Base-by-base conservation (phyloP, 495 filamentous ascomycete species). In the Opeltia flavorubescens region DNA sequence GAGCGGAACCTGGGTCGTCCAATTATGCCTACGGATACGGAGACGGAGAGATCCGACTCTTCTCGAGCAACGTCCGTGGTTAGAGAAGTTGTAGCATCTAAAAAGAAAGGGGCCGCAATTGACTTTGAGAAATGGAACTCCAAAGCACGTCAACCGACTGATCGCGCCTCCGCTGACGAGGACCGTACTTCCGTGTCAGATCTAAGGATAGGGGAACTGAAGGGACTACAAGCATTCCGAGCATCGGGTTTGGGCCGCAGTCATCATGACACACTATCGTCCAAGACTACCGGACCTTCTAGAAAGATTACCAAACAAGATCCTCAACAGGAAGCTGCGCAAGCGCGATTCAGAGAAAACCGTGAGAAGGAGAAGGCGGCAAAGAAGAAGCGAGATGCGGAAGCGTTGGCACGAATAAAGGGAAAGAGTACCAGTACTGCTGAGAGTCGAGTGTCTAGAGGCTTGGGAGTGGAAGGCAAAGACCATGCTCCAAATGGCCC, bases 381-480 rank as follows among this genome's bases (percentile, higher is more conserved):
- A 43, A 71, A 83, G 9, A 82, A 77, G 63, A 71, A 66, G 57
- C 62, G 58, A 28, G 51, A 60, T 44, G 73, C 77, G 23, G 62
- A 72, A 26, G 62, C 69, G 46, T 71, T 70, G 40, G 70, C 76
- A 46, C 67, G 69, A 23, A 72, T 76, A 50, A 71, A 71, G 28
- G 75, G 76, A 25, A 66, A 70, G 0, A 81, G 84, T 44, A 84
- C 85, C 60, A 86, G 87, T 1, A 89, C 85, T 40, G 86, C 81
- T 12, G 62, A 89, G 17, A 71, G 74, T 48, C 13, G 6, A 13
- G 29, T 6, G 29, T 12, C 21, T 12, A 41, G 25, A 41, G 81
- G 80, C 38, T 75, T 91, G 52, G 86, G 86, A 20, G 70, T 87
- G 20, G 72, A 75, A 50, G 86, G 84, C 52, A 93, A 89, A 62